Evolutionary conservation across 257 asterid species (phyloP).

Genomic region (Euphrasia confusa): DNA sequence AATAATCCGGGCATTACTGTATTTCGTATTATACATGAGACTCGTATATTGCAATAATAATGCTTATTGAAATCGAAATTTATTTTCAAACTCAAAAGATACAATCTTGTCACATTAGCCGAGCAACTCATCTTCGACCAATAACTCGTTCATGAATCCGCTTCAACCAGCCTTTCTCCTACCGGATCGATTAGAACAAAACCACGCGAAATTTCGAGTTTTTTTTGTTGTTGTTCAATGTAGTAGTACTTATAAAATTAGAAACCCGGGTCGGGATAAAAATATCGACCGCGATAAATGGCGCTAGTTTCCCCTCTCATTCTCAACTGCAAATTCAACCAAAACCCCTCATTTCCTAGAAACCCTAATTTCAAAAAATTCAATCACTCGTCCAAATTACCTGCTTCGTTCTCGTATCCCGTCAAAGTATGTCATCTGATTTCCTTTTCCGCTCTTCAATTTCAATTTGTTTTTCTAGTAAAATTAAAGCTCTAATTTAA

Average conservation of each 20-base stretch:
- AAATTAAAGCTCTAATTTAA: neutral
- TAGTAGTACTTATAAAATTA: too few relatives aligned
- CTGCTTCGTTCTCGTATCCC: conserved; percentile 19
- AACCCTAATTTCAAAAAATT: conserved; percentile 32
- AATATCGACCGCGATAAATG: conserved; percentile 30
- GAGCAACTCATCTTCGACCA: too few relatives aligned
- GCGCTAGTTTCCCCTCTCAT: conserved; percentile 40
- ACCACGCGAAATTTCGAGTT: too few relatives aligned
- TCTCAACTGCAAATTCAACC: conserved; percentile 23
- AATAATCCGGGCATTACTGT: neutral
- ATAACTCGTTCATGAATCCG: too few relatives aligned
- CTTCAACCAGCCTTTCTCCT: too few relatives aligned
- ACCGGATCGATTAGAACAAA: too few relatives aligned
- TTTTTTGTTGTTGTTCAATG: too few relatives aligned
- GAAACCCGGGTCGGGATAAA: neutral
- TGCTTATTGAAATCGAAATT: neutral
- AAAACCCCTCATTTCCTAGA: conserved; percentile 25
- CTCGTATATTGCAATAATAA: neutral
- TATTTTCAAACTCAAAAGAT: too few relatives aligned
- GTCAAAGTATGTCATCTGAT: conserved; percentile 16
- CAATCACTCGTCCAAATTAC: conserved; percentile 23
- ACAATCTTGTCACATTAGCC: too few relatives aligned
- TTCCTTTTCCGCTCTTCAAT: conserved; percentile 4
- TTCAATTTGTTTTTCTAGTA: neutral
- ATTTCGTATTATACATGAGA: neutral